Base-by-base conservation (phyloP, 2,329 filamentous ascomycete species). In the Ilyonectria destructans region DNA sequence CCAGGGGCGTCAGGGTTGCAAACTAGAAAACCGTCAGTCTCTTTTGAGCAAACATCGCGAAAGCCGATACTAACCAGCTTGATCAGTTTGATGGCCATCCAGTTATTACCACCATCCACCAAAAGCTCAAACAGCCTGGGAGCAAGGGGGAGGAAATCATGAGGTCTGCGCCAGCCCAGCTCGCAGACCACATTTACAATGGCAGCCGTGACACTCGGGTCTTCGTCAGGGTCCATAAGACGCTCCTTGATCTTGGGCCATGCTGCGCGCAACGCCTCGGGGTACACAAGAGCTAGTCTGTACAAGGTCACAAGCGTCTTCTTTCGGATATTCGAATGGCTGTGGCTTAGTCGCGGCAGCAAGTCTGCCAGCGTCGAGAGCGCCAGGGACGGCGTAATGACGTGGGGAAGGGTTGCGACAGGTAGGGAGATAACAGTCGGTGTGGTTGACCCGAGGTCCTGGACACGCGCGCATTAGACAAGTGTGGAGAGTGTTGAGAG, bases 31-130 rank as follows among this genome's bases (percentile, higher is more conserved):
- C 35, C n/a, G 37, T 73, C n/a, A 67, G 60, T 52, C 21, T 43
- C 19, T 13, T 23, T 43, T 19, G 1, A 29, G 2, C 17, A 9
- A 13, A 23, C 5, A 2, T 26, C 7, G 2, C 7, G 9, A 10
- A 8, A 12, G 15, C 26, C 45, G 37, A 19, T n/a, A 60, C 77
- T n/a, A 49, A 96, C 94, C 70, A 99, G 88, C 83, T 99, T 99
- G 80, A 99, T 98, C 70, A 99, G 90, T 80, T 99, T 99, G 79
- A 99, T 99, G 67, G 95, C 95, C 96, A 99, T 98, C 96, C 96
- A 99, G 81, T 99, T 99, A 82, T 99, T 98, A 43, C 93, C 93
- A 63, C 95, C 92, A 68, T 97, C 93, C 13, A 98, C 95, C 29
- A 99, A 85, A 19, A 99, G 87, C 78, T 98, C 95, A 76, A 98